Percentiles rank a stretch among this genome's conserved stretches.
Evolutionary conservation across 352 stramenopile genomes (phyloP).

Genomic region (Pythium folliculosum): DNA sequence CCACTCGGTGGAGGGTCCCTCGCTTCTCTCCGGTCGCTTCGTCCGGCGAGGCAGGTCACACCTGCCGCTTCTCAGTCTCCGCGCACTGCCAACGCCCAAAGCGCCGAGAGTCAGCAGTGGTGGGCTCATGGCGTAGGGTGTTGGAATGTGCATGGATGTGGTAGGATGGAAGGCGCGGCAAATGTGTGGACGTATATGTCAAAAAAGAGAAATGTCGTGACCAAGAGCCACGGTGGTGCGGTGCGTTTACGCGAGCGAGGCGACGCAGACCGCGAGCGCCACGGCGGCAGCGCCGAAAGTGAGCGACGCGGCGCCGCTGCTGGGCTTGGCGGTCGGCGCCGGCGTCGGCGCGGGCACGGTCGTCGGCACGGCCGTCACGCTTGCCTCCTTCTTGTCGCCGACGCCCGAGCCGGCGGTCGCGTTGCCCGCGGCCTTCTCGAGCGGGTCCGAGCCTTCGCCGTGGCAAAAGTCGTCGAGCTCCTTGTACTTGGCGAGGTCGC

Average conservation of each 20-base stretch:
- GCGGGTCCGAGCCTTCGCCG: slow-evolving; percentile 40
- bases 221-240: no score
- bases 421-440: slow-evolving; percentile 12
- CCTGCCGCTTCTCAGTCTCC: no score
- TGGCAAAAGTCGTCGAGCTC: slow-evolving; percentile 52
- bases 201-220: no score
- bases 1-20: no score
- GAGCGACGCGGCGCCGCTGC: background rate
- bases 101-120: no score
- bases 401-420: background rate
- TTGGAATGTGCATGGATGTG: no score
- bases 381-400: slow-evolving; percentile 3
- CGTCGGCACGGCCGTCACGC: background rate
- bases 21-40: no score
- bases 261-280: background rate
- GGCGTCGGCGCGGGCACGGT: slow-evolving; percentile 13
- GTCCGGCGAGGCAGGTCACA: no score
- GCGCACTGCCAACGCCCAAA: no score
- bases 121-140: no score
- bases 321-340: background rate
- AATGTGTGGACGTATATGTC: no score
- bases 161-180: no score
- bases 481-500: slow-evolving; percentile 43
- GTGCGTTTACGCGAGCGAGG: background rate
- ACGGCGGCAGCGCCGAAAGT: background rate